Conservation (phyloP, 2,329 filamentous ascomycete species). For the Fusarium sp. region DNA sequence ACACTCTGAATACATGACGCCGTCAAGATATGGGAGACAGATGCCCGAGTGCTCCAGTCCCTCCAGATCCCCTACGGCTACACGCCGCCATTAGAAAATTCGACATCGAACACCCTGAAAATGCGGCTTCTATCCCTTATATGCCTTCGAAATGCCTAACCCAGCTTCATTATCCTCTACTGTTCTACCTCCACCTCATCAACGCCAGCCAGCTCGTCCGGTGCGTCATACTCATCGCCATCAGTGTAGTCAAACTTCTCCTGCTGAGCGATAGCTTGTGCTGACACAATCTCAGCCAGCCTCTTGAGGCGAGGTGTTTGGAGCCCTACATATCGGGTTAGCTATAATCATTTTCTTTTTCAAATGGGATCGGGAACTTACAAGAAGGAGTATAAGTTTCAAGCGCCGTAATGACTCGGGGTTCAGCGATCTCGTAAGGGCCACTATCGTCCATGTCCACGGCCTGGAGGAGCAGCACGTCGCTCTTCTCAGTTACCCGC, state of each 20-base stretch:
- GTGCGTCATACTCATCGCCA: conserved; percentile 57
- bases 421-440: conserved; percentile 97
- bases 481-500: conserved; percentile 96
- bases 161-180: conserved; percentile 42
- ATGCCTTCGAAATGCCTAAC: conserved; percentile 40
- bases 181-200: conserved; percentile 55
- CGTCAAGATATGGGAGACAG: conserved; percentile 35
- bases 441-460: conserved; percentile 99
- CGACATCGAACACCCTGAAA: conserved; percentile 44
- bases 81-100: conserved; percentile 42
- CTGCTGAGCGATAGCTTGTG: conserved; percentile 94
- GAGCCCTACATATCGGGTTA: conserved; percentile 69
- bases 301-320: conserved; percentile 96
- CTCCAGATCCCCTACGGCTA: conserved; percentile 39
- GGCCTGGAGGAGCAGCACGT: conserved; percentile 88
- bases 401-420: conserved; percentile 90
- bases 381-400: conserved; percentile 99
- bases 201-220: conserved; percentile 59
- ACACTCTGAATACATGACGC: conserved; percentile 39
- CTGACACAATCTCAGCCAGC: conserved; percentile 96
- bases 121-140: conserved; percentile 44
- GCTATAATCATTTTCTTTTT: conserved; percentile 36
- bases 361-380: conserved; percentile 56
- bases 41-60: conserved; percentile 23
- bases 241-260: conserved; percentile 74